A percentile compares a stretch with the other conserved stretches of the same genome.
Conservation (phyloP, 495 filamentous ascomycete species). For the Podospora comata region DNA sequence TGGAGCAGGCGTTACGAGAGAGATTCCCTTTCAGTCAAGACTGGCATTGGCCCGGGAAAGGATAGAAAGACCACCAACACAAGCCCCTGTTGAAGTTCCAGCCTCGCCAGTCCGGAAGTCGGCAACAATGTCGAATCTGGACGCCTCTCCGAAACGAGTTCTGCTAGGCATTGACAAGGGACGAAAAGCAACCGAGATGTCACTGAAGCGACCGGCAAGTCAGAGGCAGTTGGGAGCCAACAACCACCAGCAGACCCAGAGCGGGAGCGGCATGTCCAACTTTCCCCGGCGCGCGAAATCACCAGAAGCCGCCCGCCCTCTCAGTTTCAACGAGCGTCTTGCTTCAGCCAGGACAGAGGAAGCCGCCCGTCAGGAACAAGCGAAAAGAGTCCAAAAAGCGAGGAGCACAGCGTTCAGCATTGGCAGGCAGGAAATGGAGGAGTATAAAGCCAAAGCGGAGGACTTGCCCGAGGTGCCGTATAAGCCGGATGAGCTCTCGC, state of each 20-base stretch:
- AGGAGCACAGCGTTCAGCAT: conserved; percentile 73
- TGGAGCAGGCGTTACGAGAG: conserved; percentile 18
- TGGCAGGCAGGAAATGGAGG: conserved; percentile 61
- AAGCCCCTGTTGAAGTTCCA: conserved; percentile 67
- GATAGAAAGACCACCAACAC: conserved; percentile 36
- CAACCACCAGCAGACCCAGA: conserved; percentile 24
- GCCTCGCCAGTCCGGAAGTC: conserved; percentile 67
- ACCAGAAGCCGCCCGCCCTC: conserved; percentile 43
- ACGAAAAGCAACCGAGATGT: conserved; percentile 75
- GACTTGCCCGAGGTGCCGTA: conserved; percentile 50
- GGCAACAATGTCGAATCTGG: conserved; percentile 42
- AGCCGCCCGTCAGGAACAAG: conserved; percentile 52
- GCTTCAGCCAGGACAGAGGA: conserved; percentile 62
- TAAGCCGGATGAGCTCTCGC: conserved; percentile 51
- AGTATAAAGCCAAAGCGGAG: conserved; percentile 59
- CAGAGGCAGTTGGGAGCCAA: conserved; percentile 25
- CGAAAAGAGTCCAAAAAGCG: conserved; percentile 50
- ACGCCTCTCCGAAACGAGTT: conserved; percentile 75
- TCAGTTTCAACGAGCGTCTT: conserved; percentile 84
- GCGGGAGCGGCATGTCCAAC: conserved; percentile 19
- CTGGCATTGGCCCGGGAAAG: conserved; percentile 28
- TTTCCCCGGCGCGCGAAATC: conserved; percentile 46
- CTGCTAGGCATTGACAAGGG: conserved; percentile 89
- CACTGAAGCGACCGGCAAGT: conserved; percentile 64
- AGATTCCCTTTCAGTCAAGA: conserved; percentile 27